Conservation (phyloP, 495 filamentous ascomycete genomes). For the Hypoxylon fuscum region DNA sequence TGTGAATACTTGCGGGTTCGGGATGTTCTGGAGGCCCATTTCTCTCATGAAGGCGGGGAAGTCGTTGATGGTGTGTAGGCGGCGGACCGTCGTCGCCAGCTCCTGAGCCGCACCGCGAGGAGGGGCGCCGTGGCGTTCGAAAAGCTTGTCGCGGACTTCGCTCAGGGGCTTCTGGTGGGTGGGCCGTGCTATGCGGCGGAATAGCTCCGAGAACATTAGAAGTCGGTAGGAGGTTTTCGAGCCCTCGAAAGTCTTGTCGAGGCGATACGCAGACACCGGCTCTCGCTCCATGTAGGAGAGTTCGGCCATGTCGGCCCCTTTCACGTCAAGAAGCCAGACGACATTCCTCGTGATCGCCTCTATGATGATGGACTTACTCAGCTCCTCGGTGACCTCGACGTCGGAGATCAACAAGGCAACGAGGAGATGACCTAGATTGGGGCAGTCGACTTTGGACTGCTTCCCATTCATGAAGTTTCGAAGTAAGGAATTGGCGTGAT, state of each 20-base stretch:
- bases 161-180: constrained; percentile 44
- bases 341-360: constrained; percentile 62
- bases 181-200: constrained; percentile 55
- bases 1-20: constrained; percentile 45
- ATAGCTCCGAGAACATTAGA: constrained; percentile 63
- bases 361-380: constrained; percentile 55
- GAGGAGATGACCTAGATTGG: constrained; percentile 61
- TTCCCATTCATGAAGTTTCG: constrained; percentile 47
- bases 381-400: constrained; percentile 48
- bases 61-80: constrained; percentile 52
- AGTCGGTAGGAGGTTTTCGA: constrained; percentile 59
- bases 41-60: constrained; percentile 55
- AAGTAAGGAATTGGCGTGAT: constrained; percentile 46
- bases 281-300: constrained; percentile 56
- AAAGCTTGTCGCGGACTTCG: constrained; percentile 55
- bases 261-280: constrained; percentile 54
- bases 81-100: constrained; percentile 52
- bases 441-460: constrained; percentile 52
- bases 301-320: constrained; percentile 52
- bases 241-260: constrained; percentile 57
- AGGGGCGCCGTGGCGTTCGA: constrained; percentile 58
- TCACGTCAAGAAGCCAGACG: constrained; percentile 59
- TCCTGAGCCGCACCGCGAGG: constrained; percentile 51
- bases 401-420: constrained; percentile 57
- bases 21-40: constrained; percentile 51